These are phyloP conservation scores for Globisporangium irregulare DNA, from an alignment of 352 stramenopile genomes.

Conservation along the genomic window DNA sequence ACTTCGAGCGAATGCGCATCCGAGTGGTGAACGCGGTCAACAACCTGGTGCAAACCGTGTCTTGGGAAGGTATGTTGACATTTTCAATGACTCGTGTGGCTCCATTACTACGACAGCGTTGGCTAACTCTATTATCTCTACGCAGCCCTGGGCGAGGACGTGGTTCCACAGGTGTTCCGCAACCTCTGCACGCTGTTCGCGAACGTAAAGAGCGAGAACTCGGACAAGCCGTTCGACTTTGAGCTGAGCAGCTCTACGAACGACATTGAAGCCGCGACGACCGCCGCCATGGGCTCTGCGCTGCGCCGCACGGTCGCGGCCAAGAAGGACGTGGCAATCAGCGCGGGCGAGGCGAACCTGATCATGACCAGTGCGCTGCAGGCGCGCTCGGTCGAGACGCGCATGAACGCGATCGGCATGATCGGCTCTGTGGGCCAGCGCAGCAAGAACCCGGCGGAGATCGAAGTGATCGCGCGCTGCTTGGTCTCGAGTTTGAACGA, in stretches of 20 bases:
- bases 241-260: conserved; percentile 41
- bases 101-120: neutral
- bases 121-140: neutral
- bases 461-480: conserved; percentile 68
- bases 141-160: conserved; percentile 40
- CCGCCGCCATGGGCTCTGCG: conserved; percentile 67
- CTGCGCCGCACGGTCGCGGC: conserved; percentile 56
- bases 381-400: conserved; percentile 59
- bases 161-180: conserved; percentile 69
- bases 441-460: conserved; percentile 55
- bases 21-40: conserved; percentile 79
- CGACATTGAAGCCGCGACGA: conserved; percentile 67
- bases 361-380: conserved; percentile 67
- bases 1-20: conserved; percentile 83
- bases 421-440: conserved; percentile 76
- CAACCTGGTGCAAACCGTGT: conserved; percentile 69
- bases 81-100: neutral
- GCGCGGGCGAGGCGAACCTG: conserved; percentile 58
- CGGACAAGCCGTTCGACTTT: conserved; percentile 32
- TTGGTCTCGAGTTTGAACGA: conserved; percentile 60
- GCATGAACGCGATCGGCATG: conserved; percentile 74
- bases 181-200: conserved; percentile 75
- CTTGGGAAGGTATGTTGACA: conserved; percentile 36
- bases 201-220: conserved; percentile 50
- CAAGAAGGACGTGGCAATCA: conserved; percentile 51